Evolutionary conservation across 106 monocot genomes (phyloP), one percentile per base, ranked within the genome.

Genomic region (Allium cepa): DNA sequence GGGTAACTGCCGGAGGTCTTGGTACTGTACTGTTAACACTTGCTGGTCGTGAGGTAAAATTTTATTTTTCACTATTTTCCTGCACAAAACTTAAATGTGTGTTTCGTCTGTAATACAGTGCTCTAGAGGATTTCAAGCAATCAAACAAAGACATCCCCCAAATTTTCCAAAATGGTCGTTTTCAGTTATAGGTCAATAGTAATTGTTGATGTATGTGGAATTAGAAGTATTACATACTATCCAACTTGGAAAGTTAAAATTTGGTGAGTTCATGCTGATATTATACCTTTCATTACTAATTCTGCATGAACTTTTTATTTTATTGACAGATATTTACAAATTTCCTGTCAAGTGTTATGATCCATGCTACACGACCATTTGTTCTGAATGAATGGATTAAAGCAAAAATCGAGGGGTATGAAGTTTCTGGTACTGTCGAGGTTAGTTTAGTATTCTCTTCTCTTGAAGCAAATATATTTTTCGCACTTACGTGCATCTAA

Each of bases 351-450:
- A 87, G 99, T 77, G 60, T 93, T 56, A 99, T 99, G 99, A 93
- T 99, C 63, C 93, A 99, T 80, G 99, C 99, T 17, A 93, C 99
- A 8, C 87, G 90, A 28, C 99, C 99, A 57, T 99, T 99, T 81
- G 77, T 99, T 66, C 45, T 83, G 10, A 99, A 87, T 76, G 99
- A 99, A 70, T 93, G 99, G 93, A 90, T 99, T 67, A 87, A 99
- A 64, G 83, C 90, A 57, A 93, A 82, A 76, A 99, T 99, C 53
- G 99, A 88, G 57, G 99, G 99, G 22, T 87, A 81, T 82, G 99
- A 99, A 45, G 87, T 99, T 70, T 99, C 99, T 72, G 99, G 93
- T 62, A 93, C 81, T 47, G 99, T 99, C 22, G 99, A 99, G 99
- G 93, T 99, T 59, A 22, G 88, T 86, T 65, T 55, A 12, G 53